Base-by-base conservation (phyloP, 768 basidiomycete species). In the Russula dissimulans region DNA sequence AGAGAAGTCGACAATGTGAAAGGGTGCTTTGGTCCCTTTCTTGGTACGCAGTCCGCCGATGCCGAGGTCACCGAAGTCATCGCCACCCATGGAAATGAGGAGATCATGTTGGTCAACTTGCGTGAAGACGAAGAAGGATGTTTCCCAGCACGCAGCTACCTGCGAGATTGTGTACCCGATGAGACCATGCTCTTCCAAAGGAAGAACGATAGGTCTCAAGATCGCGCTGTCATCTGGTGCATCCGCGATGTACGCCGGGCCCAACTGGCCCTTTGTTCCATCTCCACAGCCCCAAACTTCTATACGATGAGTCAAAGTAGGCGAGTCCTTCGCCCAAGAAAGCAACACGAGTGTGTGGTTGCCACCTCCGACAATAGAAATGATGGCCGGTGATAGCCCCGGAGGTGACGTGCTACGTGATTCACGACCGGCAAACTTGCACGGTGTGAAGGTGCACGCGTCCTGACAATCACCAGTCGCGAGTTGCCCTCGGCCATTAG, bases 31-130 rank as follows among this genome's bases (percentile, higher is more conserved):
- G 36, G 62, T 63, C 10, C 36, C 50, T 59, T 58, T 57, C 41
- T 22, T 48, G 10, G 46, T 57, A 43, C 61, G 57, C 1, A 65
- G 61, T 1, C 59, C 61, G 5, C 81, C 86, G 47, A 80, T 67
- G 1, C 91, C 92, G 47, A 92, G 77, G 69, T 88, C 85, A 3
- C 91, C 92, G 67, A 85, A 92, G 68, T 92, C 92, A 71, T 95
- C 79, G 2, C 84, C 79, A 1, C 95, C 95, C 78, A 94, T 85
- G 2, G 92, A 83, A 26, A 95, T 67, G 32, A 95, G 64, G 3
- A 81, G 68, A 64, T 86, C 87, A 49, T 71, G 68, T 29, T 68
- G 67, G 6, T 69, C 75, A 15, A 69, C 64, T 53, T 66, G 68
- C 11, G 80, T 77, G 14, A 91, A 72, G 3, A 84, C 85, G 47